phyloP scores from a whole-genome alignment of 2,329 filamentous ascomycete species.

The Tolypocladium tundrense region DNA sequence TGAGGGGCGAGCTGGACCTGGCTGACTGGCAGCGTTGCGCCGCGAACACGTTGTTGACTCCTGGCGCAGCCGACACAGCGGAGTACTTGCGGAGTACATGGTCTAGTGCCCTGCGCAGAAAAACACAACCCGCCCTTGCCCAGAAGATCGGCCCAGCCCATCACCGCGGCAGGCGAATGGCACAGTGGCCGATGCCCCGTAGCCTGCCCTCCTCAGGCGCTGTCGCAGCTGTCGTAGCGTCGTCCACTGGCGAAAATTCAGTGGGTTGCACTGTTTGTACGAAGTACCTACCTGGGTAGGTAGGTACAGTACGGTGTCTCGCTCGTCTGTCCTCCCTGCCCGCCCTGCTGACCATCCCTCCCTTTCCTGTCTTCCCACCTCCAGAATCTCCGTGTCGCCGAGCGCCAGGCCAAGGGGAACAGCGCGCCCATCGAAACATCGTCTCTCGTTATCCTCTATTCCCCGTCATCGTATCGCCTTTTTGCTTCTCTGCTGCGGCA shows the following conservation, averaged over 20 bases:
- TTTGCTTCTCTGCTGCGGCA: background rate
- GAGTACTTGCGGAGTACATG: background rate
- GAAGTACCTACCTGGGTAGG: no score
- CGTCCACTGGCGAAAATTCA: background rate
- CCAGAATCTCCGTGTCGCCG: background rate
- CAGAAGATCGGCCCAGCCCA: background rate
- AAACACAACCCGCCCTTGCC: background rate
- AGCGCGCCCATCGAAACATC: background rate
- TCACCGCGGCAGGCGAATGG: background rate
- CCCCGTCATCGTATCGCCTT: background rate
- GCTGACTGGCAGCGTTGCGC: background rate
- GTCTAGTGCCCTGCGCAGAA: background rate
- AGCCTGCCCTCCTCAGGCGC: background rate
- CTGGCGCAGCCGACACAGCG: background rate
- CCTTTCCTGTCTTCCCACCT: background rate
- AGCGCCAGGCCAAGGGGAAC: background rate
- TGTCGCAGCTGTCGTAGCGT: background rate
- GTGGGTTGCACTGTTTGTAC: background rate
- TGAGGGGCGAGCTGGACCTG: background rate
- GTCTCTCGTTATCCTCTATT: background rate
- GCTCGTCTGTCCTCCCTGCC: background rate
- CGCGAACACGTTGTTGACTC: background rate
- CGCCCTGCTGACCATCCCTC: constrained; percentile 1
- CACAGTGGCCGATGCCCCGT: background rate
- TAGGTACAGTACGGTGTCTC: background rate